Base-by-base conservation (phyloP, 441 rosid species). In the Eruca vesicaria region DNA sequence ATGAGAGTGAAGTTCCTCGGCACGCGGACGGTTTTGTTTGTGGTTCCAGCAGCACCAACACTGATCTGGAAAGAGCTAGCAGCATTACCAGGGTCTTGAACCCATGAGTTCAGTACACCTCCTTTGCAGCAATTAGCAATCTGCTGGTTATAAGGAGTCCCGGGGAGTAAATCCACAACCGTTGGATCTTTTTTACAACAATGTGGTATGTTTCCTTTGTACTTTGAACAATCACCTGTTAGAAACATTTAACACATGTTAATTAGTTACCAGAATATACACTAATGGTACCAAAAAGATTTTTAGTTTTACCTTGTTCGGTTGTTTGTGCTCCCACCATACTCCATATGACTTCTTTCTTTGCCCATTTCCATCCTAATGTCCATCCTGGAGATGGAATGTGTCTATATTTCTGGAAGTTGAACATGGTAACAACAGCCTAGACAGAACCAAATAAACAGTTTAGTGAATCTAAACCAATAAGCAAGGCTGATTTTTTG, bases 1-100 rank as follows among this genome's bases (percentile, higher is more conserved):
- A 68, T 74, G 33, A 86, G 85, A 18, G 93, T 88, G 75, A 88
- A 88, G 79, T 88, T 88, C 76, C 78, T 83, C 21, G 93, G 93
- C 59, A 88, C 83, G 23, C 86, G 76, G 32, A 89, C 93, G 1
- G 91, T 89, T 78, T 59, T 89, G 79, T 89, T 86, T n/a, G 80
- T 86, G 5, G 94, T 89, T 74, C 94, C 92, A 63, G 90, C 90
- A 6, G 84, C 83, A 0, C 94, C 94, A 43, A 87, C 94, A 65
- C 92, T 87, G 69, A 87, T 76, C 80, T 89, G 92, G 68, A 89
- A 89, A 4, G 92, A 86, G 78, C 90, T 85, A 21, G 81, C 84
- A 0, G 94, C 87, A 66, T 68, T 87, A 48, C 68, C 76, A 26
- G 85, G 87, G 73, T 87, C 82, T 76, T 84, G 84, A 59, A 72